These are phyloP conservation scores for Mallotus nudiflorus DNA, from an alignment of 345 rosid species.

Conservation along the genomic window DNA sequence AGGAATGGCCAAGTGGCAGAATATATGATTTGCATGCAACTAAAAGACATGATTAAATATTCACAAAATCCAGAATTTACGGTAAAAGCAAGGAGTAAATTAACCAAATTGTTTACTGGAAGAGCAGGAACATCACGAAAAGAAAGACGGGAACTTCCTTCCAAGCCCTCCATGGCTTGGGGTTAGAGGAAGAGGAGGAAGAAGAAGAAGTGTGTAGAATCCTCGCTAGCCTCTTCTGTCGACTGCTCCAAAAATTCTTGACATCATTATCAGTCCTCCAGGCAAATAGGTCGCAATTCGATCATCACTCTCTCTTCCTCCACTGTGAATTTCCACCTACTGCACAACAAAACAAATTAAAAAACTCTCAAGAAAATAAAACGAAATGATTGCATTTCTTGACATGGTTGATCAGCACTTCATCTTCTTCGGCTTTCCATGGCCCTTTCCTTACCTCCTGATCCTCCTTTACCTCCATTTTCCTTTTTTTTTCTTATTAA, in stretches of 20 bases:
- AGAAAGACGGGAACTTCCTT: constrained; percentile 22
- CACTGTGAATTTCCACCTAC: constrained; percentile 85
- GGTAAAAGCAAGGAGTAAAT: neutral
- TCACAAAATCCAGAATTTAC: too few species aligned
- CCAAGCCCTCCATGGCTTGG: constrained; percentile 33
- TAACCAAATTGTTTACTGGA: constrained; percentile 30
- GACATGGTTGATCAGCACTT: constrained; percentile 70
- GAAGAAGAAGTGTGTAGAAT: constrained; percentile 54
- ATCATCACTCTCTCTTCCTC: constrained; percentile 93
- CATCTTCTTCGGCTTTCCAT: constrained; percentile 92
- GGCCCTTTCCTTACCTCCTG: constrained; percentile 82
- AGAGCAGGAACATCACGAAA: constrained; percentile 14
- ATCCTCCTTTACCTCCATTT: constrained; percentile 48
- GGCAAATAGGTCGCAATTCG: constrained; percentile 76
- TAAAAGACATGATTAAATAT: too few species aligned
- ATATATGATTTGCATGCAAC: too few species aligned
- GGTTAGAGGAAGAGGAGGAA: constrained; percentile 26
- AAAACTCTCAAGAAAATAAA: too few species aligned
- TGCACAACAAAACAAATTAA: neutral
- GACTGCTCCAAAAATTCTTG: constrained; percentile 95
- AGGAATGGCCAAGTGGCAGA: too few species aligned
- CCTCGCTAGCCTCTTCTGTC: constrained; percentile 82
- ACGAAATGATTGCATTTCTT: constrained; percentile 71
- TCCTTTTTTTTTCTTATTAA: neutral
- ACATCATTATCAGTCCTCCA: constrained; percentile 94